These are phyloP conservation scores for Petunia secreta DNA, from an alignment of 257 asterid genomes.

Conservation along the genomic window DNA sequence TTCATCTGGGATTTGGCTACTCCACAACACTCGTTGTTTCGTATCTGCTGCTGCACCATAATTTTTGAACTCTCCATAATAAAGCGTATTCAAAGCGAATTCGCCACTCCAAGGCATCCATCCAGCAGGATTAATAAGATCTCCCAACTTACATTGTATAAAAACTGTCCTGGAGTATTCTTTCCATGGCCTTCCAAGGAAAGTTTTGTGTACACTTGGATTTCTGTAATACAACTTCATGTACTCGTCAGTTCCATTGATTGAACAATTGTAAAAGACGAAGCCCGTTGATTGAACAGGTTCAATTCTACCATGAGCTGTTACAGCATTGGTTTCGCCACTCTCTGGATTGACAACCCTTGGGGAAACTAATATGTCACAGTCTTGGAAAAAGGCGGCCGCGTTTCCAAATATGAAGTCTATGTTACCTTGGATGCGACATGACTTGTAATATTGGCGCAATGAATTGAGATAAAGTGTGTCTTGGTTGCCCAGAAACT, in stretches of 20 bases:
- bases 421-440: slow-evolving; percentile 56
- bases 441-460: slow-evolving; percentile 60
- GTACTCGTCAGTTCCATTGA: slow-evolving; percentile 53
- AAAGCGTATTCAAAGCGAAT: slow-evolving; percentile 49
- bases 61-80: slow-evolving; percentile 50
- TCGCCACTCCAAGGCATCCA: slow-evolving; percentile 59
- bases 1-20: slow-evolving; percentile 45
- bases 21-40: slow-evolving; percentile 46
- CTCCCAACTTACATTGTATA: slow-evolving; percentile 41
- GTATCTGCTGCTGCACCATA: slow-evolving; percentile 37
- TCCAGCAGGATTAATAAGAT: slow-evolving; percentile 44
- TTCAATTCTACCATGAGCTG: slow-evolving; percentile 57
- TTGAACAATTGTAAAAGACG: slow-evolving; percentile 46
- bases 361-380: slow-evolving; percentile 46
- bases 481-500: slow-evolving; percentile 61
- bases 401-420: slow-evolving; percentile 63
- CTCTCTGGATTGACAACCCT: slow-evolving; percentile 45
- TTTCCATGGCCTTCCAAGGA: slow-evolving; percentile 65
- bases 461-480: slow-evolving; percentile 50
- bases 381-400: slow-evolving; percentile 50
- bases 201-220: slow-evolving; percentile 42
- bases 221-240: slow-evolving; percentile 47
- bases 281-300: slow-evolving; percentile 56
- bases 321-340: slow-evolving; percentile 55
- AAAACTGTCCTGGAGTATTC: slow-evolving; percentile 54